Base-by-base conservation (phyloP, 495 filamentous ascomycete species). In the Darksidea phi region DNA sequence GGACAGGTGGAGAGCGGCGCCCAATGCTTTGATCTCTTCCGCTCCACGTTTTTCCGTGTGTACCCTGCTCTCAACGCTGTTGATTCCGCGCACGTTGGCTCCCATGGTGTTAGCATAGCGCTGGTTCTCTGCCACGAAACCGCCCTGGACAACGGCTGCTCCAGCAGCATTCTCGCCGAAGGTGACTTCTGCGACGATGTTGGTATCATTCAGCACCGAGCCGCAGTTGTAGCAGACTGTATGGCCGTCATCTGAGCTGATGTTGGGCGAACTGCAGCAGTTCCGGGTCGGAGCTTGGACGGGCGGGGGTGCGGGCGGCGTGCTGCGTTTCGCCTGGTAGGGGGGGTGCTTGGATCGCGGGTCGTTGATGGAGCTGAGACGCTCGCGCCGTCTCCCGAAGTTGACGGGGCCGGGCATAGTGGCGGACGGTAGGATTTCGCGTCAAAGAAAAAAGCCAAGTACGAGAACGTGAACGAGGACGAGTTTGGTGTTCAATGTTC, bases 91-190 rank as follows among this genome's bases (percentile, higher is more conserved):
- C 59, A 82, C 81, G 10, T 79, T 78, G 1, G 78, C 73, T 12
- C 85, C 86, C 64, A 78, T 78, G 67, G 81, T 84, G 49, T 79
- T 79, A 21, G 84, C 84, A 75, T 85, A 80, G 28, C 82, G 82
- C 69, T 95, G 88, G 72, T 88, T 87, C 59, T 89, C 89, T 38
- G 86, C 88, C 50, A 98, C 82, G 76, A 85, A 92, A 49, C 83
- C 88, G 64, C 94, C 94, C 70, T 96, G 90, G 10, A 96, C 88
- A n/a, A 92, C 81, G 28, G 93, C 91, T 50, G 90, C 92, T 66
- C 94, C 94, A 23, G 82, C 82, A 0, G 86, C 79, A 38, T 80
- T 85, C 74, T 97, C 91, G 49, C 91, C 91, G 67, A 97, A 98
- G 5, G 84, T 85, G 51, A 97, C 82, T 69, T 98, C 94, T 20